These are phyloP conservation scores for Thalia dealbata DNA, from an alignment of 176 grass and related monocot genomes.

Conservation along the genomic window DNA sequence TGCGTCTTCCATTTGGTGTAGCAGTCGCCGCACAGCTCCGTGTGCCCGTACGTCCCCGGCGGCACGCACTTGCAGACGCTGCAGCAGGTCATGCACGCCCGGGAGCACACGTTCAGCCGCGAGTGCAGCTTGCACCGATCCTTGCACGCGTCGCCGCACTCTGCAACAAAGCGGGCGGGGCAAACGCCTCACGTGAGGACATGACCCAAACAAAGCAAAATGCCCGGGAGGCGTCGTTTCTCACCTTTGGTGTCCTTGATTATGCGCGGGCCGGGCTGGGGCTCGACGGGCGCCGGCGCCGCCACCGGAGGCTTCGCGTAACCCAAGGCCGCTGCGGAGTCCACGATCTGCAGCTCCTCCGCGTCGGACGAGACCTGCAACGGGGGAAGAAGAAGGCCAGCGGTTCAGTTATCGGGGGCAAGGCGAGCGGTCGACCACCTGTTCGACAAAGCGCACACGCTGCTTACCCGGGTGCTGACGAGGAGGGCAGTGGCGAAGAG, in stretches of 20 bases:
- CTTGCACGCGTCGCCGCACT: constrained; percentile 62
- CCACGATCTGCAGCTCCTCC: not conserved
- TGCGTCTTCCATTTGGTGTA: constrained; percentile 87
- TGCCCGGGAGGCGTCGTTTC: too few relatives aligned
- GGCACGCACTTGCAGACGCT: constrained; percentile 74
- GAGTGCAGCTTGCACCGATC: constrained; percentile 54
- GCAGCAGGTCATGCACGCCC: constrained; percentile 83
- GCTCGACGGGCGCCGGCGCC: constrained; percentile 27
- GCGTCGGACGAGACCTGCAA: constrained; percentile 29
- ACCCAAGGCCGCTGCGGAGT: constrained; percentile 4
- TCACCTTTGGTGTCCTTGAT: constrained; percentile 70
- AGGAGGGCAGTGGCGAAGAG: constrained; percentile 40
- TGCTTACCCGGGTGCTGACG: constrained; percentile 32
- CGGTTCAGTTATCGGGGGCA: too few relatives aligned
- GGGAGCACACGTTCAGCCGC: constrained; percentile 56
- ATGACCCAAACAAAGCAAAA: too few relatives aligned
- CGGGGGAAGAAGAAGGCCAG: not conserved
- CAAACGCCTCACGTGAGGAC: too few relatives aligned
- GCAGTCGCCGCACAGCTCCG: constrained; percentile 80
- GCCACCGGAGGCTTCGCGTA: constrained; percentile 14
- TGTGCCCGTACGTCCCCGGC: constrained; percentile 70
- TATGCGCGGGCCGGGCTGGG: constrained; percentile 43
- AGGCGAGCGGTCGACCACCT: too few relatives aligned
- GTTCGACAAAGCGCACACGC: not conserved
- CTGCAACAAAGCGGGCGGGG: too few relatives aligned